Evolutionary conservation across 148 eudicot genomes (phyloP), one percentile per base, ranked within the genome.

Genomic region (Amaranthus hypochondriacus): DNA sequence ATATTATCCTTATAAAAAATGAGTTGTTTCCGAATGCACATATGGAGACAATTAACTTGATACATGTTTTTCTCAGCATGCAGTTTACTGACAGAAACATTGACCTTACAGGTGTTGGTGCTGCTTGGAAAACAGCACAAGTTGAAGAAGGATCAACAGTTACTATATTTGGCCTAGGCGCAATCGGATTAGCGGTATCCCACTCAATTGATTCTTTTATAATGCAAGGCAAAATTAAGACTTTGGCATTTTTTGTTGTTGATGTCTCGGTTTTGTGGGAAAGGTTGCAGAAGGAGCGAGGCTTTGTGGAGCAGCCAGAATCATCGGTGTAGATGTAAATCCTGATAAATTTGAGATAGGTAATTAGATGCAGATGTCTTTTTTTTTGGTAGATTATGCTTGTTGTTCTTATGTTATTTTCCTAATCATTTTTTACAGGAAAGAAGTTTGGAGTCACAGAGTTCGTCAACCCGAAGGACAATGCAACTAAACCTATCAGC

Each of bases 241-340:
- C 39, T 28, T 28, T 28, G 39, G 2, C 2, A 28, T 28, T 28
- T 28, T 1, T 28, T 28, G 39, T 28, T 2, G 39, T 28, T 53
- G 21, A 28, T 28, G 3, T 51, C 43, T 76, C 13, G 12, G 10
- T 42, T 10, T 56, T 68, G 4, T 54, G n/a, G 69, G 51, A 68
- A 75, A 94, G 98, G 98, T 90, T 58, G 96, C 98, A 4, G 98
- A 90, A 76, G 98, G 98, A 77, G 90, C 98, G 73, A 81, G 96
- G 71, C 76, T 95, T 43, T 78, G 94, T 69, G 97, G 99, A 73
- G 99, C 99, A 64, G 68, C 83, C 13, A 87, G 77, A 85, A 95
- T 95, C 75, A 92, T 95, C 46, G 99, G 99, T 7, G 89, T 95
- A 5, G 99, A 92, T 78, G 66, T 92, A n/a, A 95, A 95, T 81